Base-by-base conservation (phyloP, 345 rosid genomes). In the Arabidopsis suecica region DNA sequence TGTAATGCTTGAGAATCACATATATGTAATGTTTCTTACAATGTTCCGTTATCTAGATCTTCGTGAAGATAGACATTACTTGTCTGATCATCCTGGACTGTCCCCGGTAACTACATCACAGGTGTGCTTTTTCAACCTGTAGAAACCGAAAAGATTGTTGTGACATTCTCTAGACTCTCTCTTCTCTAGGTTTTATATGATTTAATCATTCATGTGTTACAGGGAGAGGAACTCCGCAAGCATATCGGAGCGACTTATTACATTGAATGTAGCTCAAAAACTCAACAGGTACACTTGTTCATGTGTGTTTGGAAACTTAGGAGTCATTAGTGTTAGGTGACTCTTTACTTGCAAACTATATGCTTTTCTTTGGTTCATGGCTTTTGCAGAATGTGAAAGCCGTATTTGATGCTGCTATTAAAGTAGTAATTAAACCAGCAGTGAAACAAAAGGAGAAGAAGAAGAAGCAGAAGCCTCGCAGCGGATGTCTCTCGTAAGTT, bases 191-290 rank as follows among this genome's bases (percentile, higher is more conserved):
- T 32, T 16, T 36, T 5, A 7, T 14, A 9, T 38, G 45, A 51
- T 23, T 20, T 13, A 5, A 22, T 4, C n/a, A 16, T 32, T 51
- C 38, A 18, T 11, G 9, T 55, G 71, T 68, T 72, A 23, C 84
- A 91, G 97, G 97, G 97, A 30, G 97, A 92, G 88, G 97, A 89
- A 72, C 90, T 92, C 28, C 88, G 92, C 50, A 92, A 87, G 82
- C 88, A 84, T 79, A 88, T 92, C 40, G 97, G 92, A 65, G 97
- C 97, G 23, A 77, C 86, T 51, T 92, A 83, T 80, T 92, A 89
- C 75, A 80, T 88, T 30, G 97, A 92, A 65, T 90, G 96, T 83
- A 92, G 96, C 86, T 92, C 96, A 38, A 92, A 90, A 87, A 87
- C 97, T 76, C 97, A 88, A 83, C 97, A 89, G 92, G 97, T 89